A percentile compares a stretch with the other conserved stretches of the same genome.
These are phyloP conservation scores for Didymella glomerata DNA, from an alignment of 2,329 filamentous ascomycete genomes.

Conservation along the genomic window DNA sequence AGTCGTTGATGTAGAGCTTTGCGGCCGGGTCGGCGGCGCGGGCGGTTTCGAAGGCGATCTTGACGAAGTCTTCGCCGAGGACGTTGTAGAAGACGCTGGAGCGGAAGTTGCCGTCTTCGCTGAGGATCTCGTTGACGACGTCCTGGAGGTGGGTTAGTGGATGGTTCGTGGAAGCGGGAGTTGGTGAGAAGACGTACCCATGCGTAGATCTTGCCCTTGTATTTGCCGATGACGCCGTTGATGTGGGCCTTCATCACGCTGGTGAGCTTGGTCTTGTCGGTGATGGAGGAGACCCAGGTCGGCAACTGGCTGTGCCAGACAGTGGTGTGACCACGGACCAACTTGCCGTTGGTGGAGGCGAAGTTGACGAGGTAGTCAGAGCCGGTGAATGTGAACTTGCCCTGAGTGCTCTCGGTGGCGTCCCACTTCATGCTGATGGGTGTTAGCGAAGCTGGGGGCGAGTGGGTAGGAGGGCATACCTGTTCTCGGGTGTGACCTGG, in stretches of 20 bases:
- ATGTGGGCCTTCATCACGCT: slow-evolving; percentile 68
- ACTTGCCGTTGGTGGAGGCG: slow-evolving; percentile 20
- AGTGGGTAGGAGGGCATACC: slow-evolving; percentile 1
- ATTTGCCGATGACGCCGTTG: slow-evolving; percentile 64
- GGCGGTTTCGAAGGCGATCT: slow-evolving; percentile 74
- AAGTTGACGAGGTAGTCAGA: slow-evolving; percentile 43
- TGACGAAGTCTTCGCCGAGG: slow-evolving; percentile 74
- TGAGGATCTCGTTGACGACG: slow-evolving; percentile 40
- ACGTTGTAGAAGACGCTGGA: slow-evolving; percentile 71
- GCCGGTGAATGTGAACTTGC: slow-evolving; percentile 64
- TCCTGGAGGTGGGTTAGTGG: slow-evolving; percentile 8
- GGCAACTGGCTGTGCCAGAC: slow-evolving; percentile 61
- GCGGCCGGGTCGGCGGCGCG: slow-evolving; percentile 70
- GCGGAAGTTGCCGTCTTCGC: slow-evolving; percentile 67
- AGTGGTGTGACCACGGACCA: slow-evolving; percentile 25
- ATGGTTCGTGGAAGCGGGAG: neutral
- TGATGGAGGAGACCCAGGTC: slow-evolving; percentile 66
- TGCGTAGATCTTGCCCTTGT: slow-evolving; percentile 69
- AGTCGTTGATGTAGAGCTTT: slow-evolving; percentile 80
- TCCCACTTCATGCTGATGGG: slow-evolving; percentile 71
- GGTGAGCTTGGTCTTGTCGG: slow-evolving; percentile 61
- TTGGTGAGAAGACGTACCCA: slow-evolving; percentile 51
- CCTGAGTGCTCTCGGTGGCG: slow-evolving; percentile 58
- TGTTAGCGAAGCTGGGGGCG: slow-evolving; percentile 5
- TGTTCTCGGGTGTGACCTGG: slow-evolving; percentile 72